Percentiles rank a stretch among this genome's conserved stretches.
phyloP scores from a whole-genome alignment of 805 yeast genomes.

The Starmerella davenportii region DNA sequence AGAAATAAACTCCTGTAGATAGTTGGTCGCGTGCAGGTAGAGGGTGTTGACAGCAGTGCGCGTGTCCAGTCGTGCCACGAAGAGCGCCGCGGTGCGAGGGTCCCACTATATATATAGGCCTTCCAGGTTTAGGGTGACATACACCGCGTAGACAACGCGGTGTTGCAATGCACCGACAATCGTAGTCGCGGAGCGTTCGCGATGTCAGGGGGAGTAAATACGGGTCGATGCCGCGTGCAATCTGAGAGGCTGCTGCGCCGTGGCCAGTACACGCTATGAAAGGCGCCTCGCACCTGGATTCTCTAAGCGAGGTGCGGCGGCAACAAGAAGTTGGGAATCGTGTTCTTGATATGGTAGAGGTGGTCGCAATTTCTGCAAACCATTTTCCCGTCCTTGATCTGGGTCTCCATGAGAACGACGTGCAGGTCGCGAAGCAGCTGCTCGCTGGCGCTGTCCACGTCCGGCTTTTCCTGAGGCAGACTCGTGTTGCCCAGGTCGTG shows the following conservation, averaged over 20 bases:
- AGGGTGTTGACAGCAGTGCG: background rate
- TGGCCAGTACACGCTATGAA: no score
- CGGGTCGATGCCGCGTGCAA: no score
- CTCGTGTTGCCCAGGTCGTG: slow-evolving; percentile 47
- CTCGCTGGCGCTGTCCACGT: slow-evolving; percentile 22
- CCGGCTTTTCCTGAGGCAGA: slow-evolving; percentile 24
- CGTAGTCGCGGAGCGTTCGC: no score
- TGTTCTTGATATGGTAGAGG: slow-evolving; percentile 73
- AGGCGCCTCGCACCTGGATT: no score
- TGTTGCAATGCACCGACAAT: no score
- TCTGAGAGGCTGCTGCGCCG: no score
- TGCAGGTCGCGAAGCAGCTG: slow-evolving; percentile 62
- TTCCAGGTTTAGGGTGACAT: no score
- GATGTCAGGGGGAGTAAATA: no score
- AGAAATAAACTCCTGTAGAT: slow-evolving; percentile 3
- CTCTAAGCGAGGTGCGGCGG: slow-evolving; percentile 73
- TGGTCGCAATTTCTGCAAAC: slow-evolving; percentile 72
- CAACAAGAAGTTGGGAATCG: slow-evolving; percentile 80
- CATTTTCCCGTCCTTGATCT: slow-evolving; percentile 78
- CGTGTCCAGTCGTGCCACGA: background rate
- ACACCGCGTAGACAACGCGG: no score
- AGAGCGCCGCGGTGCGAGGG: no score
- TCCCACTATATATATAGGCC: no score
- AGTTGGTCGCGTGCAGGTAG: background rate
- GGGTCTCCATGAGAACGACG: slow-evolving; percentile 62